Evolutionary conservation across 2,329 filamentous ascomycete genomes (phyloP).

Genomic region (Botrytis byssoidea): DNA sequence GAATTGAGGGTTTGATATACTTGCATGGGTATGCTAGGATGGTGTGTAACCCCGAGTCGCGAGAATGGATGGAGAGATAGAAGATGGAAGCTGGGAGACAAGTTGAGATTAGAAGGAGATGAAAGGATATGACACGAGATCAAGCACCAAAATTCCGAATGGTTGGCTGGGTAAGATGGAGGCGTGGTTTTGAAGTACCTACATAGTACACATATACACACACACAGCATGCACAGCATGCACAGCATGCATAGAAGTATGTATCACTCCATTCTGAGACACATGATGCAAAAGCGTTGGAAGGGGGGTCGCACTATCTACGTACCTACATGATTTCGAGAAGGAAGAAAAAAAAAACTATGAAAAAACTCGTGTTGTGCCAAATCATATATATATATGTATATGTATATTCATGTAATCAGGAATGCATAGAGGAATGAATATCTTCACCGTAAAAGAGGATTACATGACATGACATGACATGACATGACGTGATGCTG

Average conservation of each 20-base stretch:
- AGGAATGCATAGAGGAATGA: background rate
- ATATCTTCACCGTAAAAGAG: background rate
- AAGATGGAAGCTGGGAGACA: background rate
- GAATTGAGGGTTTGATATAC: background rate
- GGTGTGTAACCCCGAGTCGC: background rate
- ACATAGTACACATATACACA: background rate
- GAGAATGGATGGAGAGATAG: background rate
- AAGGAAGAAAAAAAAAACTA: background rate
- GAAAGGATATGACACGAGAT: background rate
- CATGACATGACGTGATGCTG: background rate
- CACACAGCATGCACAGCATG: background rate
- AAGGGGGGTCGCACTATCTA: background rate
- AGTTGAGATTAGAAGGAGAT: background rate
- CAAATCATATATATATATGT: background rate
- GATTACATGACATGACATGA: no score
- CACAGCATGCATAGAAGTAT: background rate
- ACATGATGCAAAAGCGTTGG: constrained; percentile 12
- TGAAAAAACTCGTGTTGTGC: background rate
- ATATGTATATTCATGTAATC: background rate
- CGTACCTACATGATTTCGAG: background rate
- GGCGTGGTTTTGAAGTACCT: background rate
- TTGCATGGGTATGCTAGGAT: background rate
- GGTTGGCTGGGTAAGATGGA: background rate
- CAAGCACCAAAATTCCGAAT: background rate
- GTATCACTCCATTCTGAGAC: background rate